Conservation (phyloP, 2,329 filamentous ascomycete species). For the Trematosphaeria pertusa region DNA sequence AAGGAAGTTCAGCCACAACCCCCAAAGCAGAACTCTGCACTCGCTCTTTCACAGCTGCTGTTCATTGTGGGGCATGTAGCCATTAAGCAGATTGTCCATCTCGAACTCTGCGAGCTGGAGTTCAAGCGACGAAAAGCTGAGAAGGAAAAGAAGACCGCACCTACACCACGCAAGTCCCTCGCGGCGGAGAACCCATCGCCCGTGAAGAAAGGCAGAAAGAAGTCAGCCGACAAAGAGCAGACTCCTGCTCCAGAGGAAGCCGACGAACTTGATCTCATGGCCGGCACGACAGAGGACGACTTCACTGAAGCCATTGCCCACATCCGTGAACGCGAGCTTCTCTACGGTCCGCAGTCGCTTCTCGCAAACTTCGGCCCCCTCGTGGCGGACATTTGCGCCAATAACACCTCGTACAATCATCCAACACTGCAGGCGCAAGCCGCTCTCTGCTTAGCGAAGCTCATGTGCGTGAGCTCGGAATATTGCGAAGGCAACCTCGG, state of each 20-base stretch:
- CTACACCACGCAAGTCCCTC: slow-evolving; percentile 41
- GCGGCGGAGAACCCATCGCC: slow-evolving; percentile 38
- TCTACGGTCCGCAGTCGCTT: slow-evolving; percentile 83
- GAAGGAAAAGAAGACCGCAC: slow-evolving; percentile 72
- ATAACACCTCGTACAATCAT: slow-evolving; percentile 91
- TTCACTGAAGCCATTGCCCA: slow-evolving; percentile 87
- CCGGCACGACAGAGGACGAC: slow-evolving; percentile 93
- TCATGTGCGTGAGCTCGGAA: slow-evolving; percentile 97
- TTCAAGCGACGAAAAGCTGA: slow-evolving; percentile 97
- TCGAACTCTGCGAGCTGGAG: slow-evolving; percentile 96
- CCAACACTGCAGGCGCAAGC: slow-evolving; percentile 90
- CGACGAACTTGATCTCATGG: slow-evolving; percentile 94
- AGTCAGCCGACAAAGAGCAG: slow-evolving; percentile 49
- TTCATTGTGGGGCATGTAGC: slow-evolving; percentile 97
- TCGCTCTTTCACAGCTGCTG: slow-evolving; percentile 85
- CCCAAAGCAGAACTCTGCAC: slow-evolving; percentile 69
- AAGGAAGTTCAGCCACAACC: slow-evolving; percentile 31
- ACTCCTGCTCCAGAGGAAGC: slow-evolving; percentile 66
- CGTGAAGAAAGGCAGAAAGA: slow-evolving; percentile 49
- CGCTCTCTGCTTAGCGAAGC: slow-evolving; percentile 92
- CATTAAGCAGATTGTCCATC: slow-evolving; percentile 98
- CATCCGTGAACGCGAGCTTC: slow-evolving; percentile 82
- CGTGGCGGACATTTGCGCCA: slow-evolving; percentile 87
- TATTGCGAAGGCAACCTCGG: slow-evolving; percentile 95
- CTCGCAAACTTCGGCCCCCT: slow-evolving; percentile 90